These are phyloP conservation scores for Lentinula lateritia DNA, from an alignment of 768 basidiomycete genomes.

Conservation along the genomic window DNA sequence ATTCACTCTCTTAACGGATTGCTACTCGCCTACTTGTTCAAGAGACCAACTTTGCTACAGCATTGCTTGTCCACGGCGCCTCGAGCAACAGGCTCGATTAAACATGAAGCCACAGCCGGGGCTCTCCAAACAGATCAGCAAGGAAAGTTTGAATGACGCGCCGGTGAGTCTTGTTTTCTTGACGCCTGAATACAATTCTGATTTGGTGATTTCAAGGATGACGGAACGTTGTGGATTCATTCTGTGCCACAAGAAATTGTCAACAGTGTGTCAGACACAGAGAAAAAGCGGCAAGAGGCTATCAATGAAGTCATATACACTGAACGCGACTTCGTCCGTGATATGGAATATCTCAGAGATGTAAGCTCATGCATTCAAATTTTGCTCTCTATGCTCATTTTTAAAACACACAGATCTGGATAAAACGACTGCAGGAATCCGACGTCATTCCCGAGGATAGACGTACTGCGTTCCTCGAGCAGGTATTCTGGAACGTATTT, in stretches of 20 bases:
- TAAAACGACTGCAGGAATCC: conserved; percentile 71
- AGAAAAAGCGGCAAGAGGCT: conserved; percentile 95
- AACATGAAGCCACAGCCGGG: conserved; percentile 95
- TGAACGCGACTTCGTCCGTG: conserved; percentile 95
- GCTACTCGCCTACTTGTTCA: conserved; percentile 96
- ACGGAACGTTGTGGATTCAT: conserved; percentile 90
- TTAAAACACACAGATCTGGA: conserved; percentile 62
- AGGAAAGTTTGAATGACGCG: conserved; percentile 76
- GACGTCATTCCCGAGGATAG: conserved; percentile 74
- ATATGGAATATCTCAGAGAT: conserved; percentile 96
- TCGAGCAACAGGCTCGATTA: conserved; percentile 91
- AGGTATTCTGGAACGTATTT: conserved; percentile 97
- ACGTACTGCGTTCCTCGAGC: conserved; percentile 80
- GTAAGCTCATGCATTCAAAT: conserved; percentile 37
- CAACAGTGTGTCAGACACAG: conserved; percentile 85
- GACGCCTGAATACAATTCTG: not conserved
- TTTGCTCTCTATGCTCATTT: not conserved
- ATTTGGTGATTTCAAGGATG: conserved; percentile 22
- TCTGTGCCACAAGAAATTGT: conserved; percentile 93
- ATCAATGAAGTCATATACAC: conserved; percentile 97
- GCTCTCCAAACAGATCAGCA: conserved; percentile 76
- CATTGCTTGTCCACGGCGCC: conserved; percentile 88
- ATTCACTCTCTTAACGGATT: conserved; percentile 94
- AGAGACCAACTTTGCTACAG: conserved; percentile 94
- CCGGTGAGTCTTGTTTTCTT: conserved; percentile 40